Evolutionary conservation across 2,329 filamentous ascomycete genomes (phyloP), one percentile per base, ranked within the genome.

Genomic region (Xylaria digitata): DNA sequence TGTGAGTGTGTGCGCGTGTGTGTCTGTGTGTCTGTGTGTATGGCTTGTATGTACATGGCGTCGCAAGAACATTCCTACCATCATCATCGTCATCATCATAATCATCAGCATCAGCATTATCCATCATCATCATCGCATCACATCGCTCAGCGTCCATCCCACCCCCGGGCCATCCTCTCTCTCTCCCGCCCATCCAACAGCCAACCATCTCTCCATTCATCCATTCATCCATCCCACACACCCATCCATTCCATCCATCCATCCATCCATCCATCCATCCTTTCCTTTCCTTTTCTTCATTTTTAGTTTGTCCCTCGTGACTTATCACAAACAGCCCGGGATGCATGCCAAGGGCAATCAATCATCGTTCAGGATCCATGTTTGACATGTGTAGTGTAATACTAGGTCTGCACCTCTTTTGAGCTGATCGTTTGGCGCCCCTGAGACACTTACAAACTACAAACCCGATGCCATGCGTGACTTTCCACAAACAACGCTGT

Each of bases 301-400:
- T 30, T 52, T 30, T 61, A n/a, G 61, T 32, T 52, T 55, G 68
- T 61, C 43, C 58, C 68, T 71, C 63, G 61, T 71, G 67, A 69
- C 56, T 53, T 65, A 46, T 58, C 64, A 69, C 63, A 65, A 67
- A 61, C 57, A 53, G 46, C 26, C 67, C 53, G 52, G 55, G 43
- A 61, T 61, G 60, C 61, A 65, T 58, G 57, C 56, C 59, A 58
- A 62, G 61, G 23, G n/a, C 48, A 62, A 48, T 66, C 69, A 66
- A 66, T 66, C 67, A 71, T 43, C 48, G 42, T 42, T 40, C 21
- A 43, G 55, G 48, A 60, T 62, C 55, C 45, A 54, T 63, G 64
- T 63, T 52, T 62, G 66, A 62, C 68, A 63, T 66, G 66, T 68
- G 59, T 63, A 46, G 46, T 66, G 45, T 54, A 48, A 54, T 61